Evolutionary conservation across 2,329 filamentous ascomycete species (phyloP), one percentile per base, ranked within the genome.

Genomic region (Tolypocladium tundrense): DNA sequence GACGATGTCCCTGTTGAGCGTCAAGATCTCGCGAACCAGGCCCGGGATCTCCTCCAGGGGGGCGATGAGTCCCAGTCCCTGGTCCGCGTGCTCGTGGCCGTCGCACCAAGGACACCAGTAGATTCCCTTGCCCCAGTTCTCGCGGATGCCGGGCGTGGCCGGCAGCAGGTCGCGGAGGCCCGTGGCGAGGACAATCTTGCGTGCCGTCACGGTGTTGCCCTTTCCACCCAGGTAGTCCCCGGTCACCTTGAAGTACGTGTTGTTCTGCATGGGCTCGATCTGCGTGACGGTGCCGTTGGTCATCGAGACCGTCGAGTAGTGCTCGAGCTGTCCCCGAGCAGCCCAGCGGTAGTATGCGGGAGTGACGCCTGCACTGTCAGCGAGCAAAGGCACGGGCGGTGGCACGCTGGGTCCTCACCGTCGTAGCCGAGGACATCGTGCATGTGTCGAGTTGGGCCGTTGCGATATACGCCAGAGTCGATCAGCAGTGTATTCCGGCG

Each of bases 51-150:
- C 70, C 1, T 71, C 63, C 0, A 85, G 67, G 1, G 71, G 61
- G 1, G 73, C 77, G 0, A 87, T 66, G 40, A 86, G 72, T 1
- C 83, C 82, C 1, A 86, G 73, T 0, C 75, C 59, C 60, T 85
- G 82, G 64, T 85, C 81, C 0, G 77, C 79, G 66, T 86, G 82
- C 68, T 86, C 83, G 61, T 79, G 75, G 14, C 83, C 83, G 64
- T 86, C 83, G 61, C 83, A 86, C 83, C 83, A 86, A 0, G 82
- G 82, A 57, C 83, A 86, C 81, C 83, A 86, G 70, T 72, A 86
- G 55, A 86, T 78, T 7, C 83, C 84, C 59, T 79, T 75, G 54
- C 81, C 82, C 77, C 80, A 86, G 63, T 77, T 79, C 57, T 83
- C 78, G 9, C 62, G 39, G 0, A 86, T 57, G 0, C 84, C 83